phyloP scores from a whole-genome alignment of 345 rosid genomes.

The Dipteronia sinensis region DNA sequence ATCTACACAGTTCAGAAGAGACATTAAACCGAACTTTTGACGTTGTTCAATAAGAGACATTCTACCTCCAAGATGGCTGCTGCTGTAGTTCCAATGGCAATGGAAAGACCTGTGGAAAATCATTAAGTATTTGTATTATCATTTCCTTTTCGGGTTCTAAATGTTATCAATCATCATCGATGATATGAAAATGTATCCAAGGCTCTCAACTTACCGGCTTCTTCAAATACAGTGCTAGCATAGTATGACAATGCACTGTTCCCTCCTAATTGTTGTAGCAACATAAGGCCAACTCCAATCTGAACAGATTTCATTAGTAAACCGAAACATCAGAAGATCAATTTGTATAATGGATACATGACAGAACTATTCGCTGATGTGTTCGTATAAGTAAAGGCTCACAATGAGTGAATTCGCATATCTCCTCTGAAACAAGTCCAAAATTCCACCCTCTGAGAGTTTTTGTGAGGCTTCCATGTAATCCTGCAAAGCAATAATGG shows the following conservation, averaged over 20 bases:
- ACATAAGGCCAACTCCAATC: conserved; percentile 68
- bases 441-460: conserved; percentile 29
- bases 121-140: neutral
- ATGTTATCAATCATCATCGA: neutral
- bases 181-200: neutral
- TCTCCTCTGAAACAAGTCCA: conserved; percentile 56
- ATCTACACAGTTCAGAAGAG: neutral
- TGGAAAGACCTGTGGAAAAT: conserved; percentile 33
- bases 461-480: conserved; percentile 37
- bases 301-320: conserved; percentile 20
- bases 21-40: neutral
- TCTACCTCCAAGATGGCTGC: conserved; percentile 38
- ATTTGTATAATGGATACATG: neutral
- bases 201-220: conserved; percentile 42
- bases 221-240: conserved; percentile 45
- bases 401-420: conserved; percentile 57
- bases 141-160: neutral
- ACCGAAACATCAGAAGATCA: neutral
- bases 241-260: conserved; percentile 42
- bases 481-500: conserved; percentile 32
- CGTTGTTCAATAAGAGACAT: neutral
- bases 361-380: neutral
- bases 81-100: conserved; percentile 32
- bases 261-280: conserved; percentile 66
- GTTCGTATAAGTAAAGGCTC: conserved; percentile 8